Conservation (phyloP, 1,284 basidiomycete species). For the Cryptococcus floricola region DNA sequence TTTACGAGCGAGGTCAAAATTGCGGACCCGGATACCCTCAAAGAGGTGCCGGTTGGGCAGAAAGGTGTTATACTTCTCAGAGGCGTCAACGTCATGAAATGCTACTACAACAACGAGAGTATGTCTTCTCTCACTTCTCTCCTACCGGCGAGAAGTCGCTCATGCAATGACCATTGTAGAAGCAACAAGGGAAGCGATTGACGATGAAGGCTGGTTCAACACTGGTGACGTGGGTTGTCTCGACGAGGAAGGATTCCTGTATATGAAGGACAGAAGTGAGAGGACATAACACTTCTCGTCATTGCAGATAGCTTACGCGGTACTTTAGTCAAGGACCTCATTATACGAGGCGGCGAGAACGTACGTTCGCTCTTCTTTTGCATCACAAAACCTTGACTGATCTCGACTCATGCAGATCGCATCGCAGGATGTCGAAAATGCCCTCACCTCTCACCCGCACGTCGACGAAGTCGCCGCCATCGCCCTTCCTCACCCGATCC, state of each 20-base stretch:
- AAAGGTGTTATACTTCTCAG: conserved; percentile 33
- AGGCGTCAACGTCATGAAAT: conserved; percentile 44
- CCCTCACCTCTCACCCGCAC: conserved; percentile 27
- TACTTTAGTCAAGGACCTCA: conserved; percentile 38
- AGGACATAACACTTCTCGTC: background rate
- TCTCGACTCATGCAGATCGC: conserved; percentile 23
- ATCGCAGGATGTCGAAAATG: conserved; percentile 40
- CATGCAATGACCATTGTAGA: conserved; percentile 7
- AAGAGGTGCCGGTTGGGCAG: conserved; percentile 18
- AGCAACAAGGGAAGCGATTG: conserved; percentile 31
- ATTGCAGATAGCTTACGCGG: too few relatives aligned
- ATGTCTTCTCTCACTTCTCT: background rate
- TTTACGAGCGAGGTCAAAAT: conserved; percentile 36
- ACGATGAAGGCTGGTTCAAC: conserved; percentile 43
- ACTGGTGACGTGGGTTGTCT: conserved; percentile 40
- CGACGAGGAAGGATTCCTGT: conserved; percentile 37
- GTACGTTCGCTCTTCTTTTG: conserved; percentile 13
- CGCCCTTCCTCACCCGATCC: conserved; percentile 29
- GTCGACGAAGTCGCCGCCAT: conserved; percentile 39
- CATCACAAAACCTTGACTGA: background rate
- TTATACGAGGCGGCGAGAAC: conserved; percentile 47
- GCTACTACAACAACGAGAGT: conserved; percentile 39
- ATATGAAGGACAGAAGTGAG: conserved; percentile 38
- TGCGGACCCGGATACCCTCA: conserved; percentile 27
- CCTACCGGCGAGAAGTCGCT: too few relatives aligned